Percentiles rank a stretch among this genome's conserved stretches.
These are phyloP conservation scores for Ogataea siamensis DNA, from an alignment of 805 yeast genomes.

Conservation along the genomic window DNA sequence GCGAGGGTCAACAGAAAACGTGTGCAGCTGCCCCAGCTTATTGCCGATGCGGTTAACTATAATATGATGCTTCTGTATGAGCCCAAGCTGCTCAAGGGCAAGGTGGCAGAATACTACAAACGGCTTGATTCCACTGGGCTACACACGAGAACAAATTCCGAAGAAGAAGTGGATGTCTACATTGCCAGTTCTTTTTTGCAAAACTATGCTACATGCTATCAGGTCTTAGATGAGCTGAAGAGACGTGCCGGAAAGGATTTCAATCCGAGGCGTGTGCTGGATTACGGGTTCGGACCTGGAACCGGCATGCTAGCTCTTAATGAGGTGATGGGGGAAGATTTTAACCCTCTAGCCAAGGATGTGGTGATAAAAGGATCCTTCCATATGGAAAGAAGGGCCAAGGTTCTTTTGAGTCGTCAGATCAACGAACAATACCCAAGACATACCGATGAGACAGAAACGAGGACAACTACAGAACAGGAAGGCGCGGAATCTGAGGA, in stretches of 20 bases:
- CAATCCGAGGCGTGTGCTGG: slow-evolving; percentile 66
- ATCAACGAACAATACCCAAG: slow-evolving; percentile 42
- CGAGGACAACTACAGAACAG: slow-evolving; percentile 36
- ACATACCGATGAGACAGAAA: slow-evolving; percentile 6
- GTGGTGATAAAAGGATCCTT: slow-evolving; percentile 66
- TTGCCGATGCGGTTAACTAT: slow-evolving; percentile 60
- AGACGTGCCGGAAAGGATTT: slow-evolving; percentile 54
- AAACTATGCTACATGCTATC: slow-evolving; percentile 68
- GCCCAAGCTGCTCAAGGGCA: slow-evolving; percentile 63
- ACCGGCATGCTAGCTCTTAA: slow-evolving; percentile 87
- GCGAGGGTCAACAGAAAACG: slow-evolving; percentile 56
- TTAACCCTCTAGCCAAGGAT: slow-evolving; percentile 61
- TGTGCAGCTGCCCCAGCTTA: slow-evolving; percentile 51
- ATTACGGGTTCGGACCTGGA: slow-evolving; percentile 88
- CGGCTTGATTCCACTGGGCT: slow-evolving; percentile 50
- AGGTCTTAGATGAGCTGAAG: slow-evolving; percentile 65
- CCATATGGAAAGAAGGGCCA: slow-evolving; percentile 81
- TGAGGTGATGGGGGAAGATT: slow-evolving; percentile 70
- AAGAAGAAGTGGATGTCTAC: slow-evolving; percentile 69
- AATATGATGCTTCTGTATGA: slow-evolving; percentile 57
- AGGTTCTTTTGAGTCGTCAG: slow-evolving; percentile 70
- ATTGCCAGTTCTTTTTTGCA: slow-evolving; percentile 79
- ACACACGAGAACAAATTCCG: slow-evolving; percentile 40
- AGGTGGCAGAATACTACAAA: slow-evolving; percentile 42
- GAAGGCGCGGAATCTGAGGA: slow-evolving; percentile 8